Base-by-base conservation (phyloP, 805 yeast species). In the Saturnispora besseyi region DNA sequence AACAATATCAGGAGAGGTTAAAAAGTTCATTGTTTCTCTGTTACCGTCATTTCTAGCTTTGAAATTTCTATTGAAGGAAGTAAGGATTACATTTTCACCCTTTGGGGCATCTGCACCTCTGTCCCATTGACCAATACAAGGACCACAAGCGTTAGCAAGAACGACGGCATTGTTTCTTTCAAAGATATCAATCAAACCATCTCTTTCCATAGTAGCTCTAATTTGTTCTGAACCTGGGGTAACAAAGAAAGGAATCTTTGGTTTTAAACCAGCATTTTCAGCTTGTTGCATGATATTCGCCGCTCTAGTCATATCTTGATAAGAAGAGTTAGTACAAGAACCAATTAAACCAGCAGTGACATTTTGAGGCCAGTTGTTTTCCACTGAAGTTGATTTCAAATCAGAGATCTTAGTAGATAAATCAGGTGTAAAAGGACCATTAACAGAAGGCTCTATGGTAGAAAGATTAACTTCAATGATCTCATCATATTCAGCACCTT, bases 111-210 rank as follows among this genome's bases (percentile, higher is more conserved):
- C 90, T 64, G 77, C 85, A 43, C 71, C 71, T 73, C 98, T 85
- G 70, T 90, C 96, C 98, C 98, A 91, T 77, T 91, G 97, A 65
- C 98, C 98, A 66, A 90, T 90, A 79, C 98, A 90, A 66, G 98
- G 98, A 65, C 98, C 98, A 78, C 98, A 91, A 52, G 98, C 98
- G 67, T 91, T 91, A 54, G 98, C 97, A 66, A 91, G 76, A 50
- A 91, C 97, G 54, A 84, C 78, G 68, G 96, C 98, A 60, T 97
- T 97, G 62, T 84, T 86, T 63, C 87, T 88, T 65, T 83, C 81
- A 71, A 91, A 89, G 59, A 93, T 84, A 60, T 84, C 75, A 60
- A 91, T 80, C 69, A 86, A 84, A 55, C 98, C 97, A 69, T 91
- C 98, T 71, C 96, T 84, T 67, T 84, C 96, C 68, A 91, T 91